phyloP scores from a whole-genome alignment of 2,329 filamentous ascomycete species.

The Drechmeria coniospora region DNA sequence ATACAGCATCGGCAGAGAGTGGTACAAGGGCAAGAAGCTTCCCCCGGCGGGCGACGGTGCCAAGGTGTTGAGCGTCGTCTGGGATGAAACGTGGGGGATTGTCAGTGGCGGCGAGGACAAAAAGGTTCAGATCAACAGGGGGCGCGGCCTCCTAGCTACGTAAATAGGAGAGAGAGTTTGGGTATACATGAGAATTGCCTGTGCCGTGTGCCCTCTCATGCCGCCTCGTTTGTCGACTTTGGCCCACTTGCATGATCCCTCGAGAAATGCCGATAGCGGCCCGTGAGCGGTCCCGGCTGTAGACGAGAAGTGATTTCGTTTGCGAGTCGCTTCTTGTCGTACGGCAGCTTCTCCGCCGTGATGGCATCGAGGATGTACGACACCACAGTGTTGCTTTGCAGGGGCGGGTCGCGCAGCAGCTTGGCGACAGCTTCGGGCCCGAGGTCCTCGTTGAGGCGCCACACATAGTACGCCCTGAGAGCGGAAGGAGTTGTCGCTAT shows the following conservation, averaged over 20 bases:
- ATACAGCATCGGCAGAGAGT: constrained; percentile 62
- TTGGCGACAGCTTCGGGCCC: constrained; percentile 31
- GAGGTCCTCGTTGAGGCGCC: constrained; percentile 38
- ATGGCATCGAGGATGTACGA: constrained; percentile 44
- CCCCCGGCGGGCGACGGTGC: constrained; percentile 62
- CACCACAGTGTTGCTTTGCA: constrained; percentile 39
- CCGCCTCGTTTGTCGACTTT: not conserved
- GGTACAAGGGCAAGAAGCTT: constrained; percentile 47
- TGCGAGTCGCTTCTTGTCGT: constrained; percentile 27
- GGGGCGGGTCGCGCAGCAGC: constrained; percentile 43
- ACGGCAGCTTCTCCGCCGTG: constrained; percentile 32
- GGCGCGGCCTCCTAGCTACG: constrained; percentile 32
- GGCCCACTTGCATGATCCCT: constrained; percentile 7
- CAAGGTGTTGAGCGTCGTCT: constrained; percentile 80
- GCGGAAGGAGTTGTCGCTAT: constrained; percentile 14
- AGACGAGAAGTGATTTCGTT: constrained; percentile 26
- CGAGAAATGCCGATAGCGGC: constrained; percentile 14
- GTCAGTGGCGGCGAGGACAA: constrained; percentile 90
- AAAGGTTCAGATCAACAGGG: constrained; percentile 78
- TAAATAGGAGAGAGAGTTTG: constrained; percentile 9
- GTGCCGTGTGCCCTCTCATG: not conserved
- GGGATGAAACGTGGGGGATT: constrained; percentile 78
- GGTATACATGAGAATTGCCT: not conserved
- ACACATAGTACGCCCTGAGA: constrained; percentile 48
- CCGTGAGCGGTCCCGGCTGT: constrained; percentile 6